phyloP scores from a whole-genome alignment of 306 rosid species.

The Castanopsis chinensis region DNA sequence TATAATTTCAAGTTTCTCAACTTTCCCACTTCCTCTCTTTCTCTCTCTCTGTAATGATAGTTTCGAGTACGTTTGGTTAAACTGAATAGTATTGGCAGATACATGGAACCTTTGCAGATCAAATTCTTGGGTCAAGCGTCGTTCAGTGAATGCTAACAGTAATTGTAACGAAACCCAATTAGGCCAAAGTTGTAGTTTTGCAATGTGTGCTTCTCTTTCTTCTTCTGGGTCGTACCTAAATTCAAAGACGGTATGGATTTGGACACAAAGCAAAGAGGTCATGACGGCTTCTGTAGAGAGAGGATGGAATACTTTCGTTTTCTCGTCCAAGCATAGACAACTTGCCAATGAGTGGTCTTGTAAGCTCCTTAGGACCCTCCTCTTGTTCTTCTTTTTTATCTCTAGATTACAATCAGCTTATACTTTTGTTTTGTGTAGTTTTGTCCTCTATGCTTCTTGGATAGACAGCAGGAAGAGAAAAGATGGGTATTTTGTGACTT shows the following conservation, averaged over 20 bases:
- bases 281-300: slow-evolving; percentile 90
- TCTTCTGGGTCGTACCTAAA: slow-evolving; percentile 30
- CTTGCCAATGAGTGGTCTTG: slow-evolving; percentile 85
- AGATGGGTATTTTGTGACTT: neutral
- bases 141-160: slow-evolving; percentile 2
- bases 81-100: slow-evolving; percentile 27
- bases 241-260: slow-evolving; percentile 78
- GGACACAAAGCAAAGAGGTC: slow-evolving; percentile 68
- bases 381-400: neutral
- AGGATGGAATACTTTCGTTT: slow-evolving; percentile 84
- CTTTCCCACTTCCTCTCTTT: neutral
- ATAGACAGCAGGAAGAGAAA: neutral
- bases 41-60: neutral
- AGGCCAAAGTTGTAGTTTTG: slow-evolving; percentile 10
- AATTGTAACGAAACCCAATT: slow-evolving; percentile 21
- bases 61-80: neutral
- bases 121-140: slow-evolving; percentile 9
- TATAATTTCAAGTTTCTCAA: neutral
- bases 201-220: slow-evolving; percentile 33
- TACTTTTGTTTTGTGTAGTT: neutral
- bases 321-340: slow-evolving; percentile 42
- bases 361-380: slow-evolving; percentile 24
- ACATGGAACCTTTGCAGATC: slow-evolving; percentile 29
- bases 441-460: neutral
- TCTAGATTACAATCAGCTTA: neutral